Evolutionary conservation across 495 filamentous ascomycete genomes (phyloP).

Genomic region (Penicillium cinerascens): DNA sequence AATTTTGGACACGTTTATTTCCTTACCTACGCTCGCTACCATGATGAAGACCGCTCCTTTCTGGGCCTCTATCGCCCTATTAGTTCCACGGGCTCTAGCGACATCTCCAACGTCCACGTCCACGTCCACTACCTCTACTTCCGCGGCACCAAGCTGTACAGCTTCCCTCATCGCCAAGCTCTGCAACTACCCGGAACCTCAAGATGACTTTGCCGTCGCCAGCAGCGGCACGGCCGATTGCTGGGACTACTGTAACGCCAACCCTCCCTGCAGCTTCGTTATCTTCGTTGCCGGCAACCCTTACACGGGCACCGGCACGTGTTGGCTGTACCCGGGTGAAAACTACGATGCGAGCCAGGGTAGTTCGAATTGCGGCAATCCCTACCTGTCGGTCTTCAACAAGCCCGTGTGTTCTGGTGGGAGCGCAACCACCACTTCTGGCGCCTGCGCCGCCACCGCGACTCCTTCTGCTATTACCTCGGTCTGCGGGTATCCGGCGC

Average conservation of each 20-base stretch:
- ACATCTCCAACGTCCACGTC: constrained; percentile 17
- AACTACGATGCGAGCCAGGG: constrained; percentile 20
- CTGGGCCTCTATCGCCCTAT: constrained; percentile 22
- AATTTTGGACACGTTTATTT: constrained; percentile 3
- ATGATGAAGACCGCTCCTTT: constrained; percentile 27
- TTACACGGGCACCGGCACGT: constrained; percentile 17
- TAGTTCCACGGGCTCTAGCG: constrained; percentile 18
- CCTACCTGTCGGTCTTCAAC: constrained; percentile 17
- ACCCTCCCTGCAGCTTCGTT: constrained; percentile 27
- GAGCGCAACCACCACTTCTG: constrained; percentile 24
- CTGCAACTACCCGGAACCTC: constrained; percentile 22
- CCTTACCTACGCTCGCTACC: constrained; percentile 20
- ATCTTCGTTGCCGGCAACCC: constrained; percentile 25
- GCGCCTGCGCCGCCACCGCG: constrained; percentile 24
- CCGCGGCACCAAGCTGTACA: constrained; percentile 23
- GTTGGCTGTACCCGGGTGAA: constrained; percentile 29
- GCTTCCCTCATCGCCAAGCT: constrained; percentile 21
- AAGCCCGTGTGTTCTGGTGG: constrained; percentile 16
- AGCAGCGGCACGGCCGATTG: constrained; percentile 13
- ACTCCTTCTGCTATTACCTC: constrained; percentile 28
- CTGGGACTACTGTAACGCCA: constrained; percentile 29
- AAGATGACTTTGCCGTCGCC: constrained; percentile 22
- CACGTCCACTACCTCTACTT: constrained; percentile 20
- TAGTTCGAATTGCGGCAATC: constrained; percentile 16
- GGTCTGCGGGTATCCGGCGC: constrained; percentile 27